Evolutionary conservation across 2,329 filamentous ascomycete species (phyloP), one percentile per base, ranked within the genome.

Genomic region (Calonectria ilicicola): DNA sequence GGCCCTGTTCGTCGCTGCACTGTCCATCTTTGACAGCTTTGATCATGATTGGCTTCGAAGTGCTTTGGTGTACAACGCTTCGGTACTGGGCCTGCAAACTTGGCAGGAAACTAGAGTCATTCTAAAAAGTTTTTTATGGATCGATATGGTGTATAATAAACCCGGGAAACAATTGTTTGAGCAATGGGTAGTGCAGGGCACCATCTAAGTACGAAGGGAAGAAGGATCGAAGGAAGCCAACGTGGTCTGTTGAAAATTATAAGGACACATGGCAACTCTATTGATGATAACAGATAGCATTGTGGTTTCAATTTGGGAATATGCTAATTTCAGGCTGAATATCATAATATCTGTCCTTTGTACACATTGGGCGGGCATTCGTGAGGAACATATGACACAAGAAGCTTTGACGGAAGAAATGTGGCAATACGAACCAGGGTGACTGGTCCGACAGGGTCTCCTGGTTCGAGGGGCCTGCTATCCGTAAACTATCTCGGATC

Each of bases 1-100:
- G 73, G 63, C 63, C 19, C n/a, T 74, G 6, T 62, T 71, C 3
- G 15, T 75, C n/a, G 35, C 68, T 7, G 46, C 47, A 1, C 6
- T 74, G 38, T 65, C 72, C 8, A 72, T 75, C 21, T 75, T 74
- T 40, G 72, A 75, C 56, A 63, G 47, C 23, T 60, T 60, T 12
- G 66, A 75, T 14, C 53, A 68, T 15, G 68, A 42, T 3, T 74
- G 73, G 73, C 62, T 72, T 21, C 51, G 60, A 5, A 8, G 5
- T 17, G 63, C 72, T 5, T 35, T 75, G 46, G 21, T 51, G 5
- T 29, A 67, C n/a, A 70, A 51, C 7, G 32, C n/a, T 10, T 56
- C 53, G 3, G 26, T 19, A 2, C 63, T 74, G 17, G 51, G 38
- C 8, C 27, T 70, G 32, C 10, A 14, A 10, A 65, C 51, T 21